A percentile compares a stretch with the other conserved stretches of the same genome.
phyloP scores from a whole-genome alignment of 1,284 basidiomycete genomes.

The Trichosporon inkin region DNA sequence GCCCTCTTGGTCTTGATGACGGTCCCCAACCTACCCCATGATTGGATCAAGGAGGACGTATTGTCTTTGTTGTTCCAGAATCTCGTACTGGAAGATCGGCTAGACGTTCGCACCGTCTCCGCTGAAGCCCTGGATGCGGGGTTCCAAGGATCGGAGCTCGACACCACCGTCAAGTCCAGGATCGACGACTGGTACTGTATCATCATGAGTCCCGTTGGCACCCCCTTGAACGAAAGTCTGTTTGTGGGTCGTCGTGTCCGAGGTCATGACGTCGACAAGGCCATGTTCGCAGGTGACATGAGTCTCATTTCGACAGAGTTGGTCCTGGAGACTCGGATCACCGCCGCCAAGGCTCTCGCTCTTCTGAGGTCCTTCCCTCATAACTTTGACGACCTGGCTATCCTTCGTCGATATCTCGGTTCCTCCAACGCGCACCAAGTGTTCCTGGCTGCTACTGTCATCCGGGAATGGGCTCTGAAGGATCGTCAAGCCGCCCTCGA shows the following conservation, averaged over 20 bases:
- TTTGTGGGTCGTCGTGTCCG: constrained; percentile 58
- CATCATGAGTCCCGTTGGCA: constrained; percentile 86
- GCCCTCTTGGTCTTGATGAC: constrained; percentile 82
- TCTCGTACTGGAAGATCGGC: constrained; percentile 84
- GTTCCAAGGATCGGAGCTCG: constrained; percentile 55
- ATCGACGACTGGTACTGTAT: constrained; percentile 70
- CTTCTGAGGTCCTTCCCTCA: constrained; percentile 23
- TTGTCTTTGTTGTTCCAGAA: constrained; percentile 90
- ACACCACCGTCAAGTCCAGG: constrained; percentile 33
- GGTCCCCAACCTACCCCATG: constrained; percentile 65
- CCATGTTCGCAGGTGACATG: constrained; percentile 87
- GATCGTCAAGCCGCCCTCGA: constrained; percentile 59
- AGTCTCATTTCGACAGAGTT: constrained; percentile 75
- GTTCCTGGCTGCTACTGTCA: constrained; percentile 73
- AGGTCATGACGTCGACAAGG: constrained; percentile 92
- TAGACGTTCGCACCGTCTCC: constrained; percentile 76
- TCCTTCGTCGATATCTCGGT: constrained; percentile 71
- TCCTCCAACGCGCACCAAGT: constrained; percentile 90
- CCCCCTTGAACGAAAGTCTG: constrained; percentile 65
- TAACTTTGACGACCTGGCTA: constrained; percentile 52
- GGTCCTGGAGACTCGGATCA: constrained; percentile 75
- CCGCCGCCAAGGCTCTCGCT: constrained; percentile 75
- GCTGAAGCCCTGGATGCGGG: constrained; percentile 74
- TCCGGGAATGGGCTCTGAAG: constrained; percentile 81
- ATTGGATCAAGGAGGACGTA: constrained; percentile 77